Conservation (phyloP, 164 flowering plant genomes). For the Amborella trichopoda region DNA sequence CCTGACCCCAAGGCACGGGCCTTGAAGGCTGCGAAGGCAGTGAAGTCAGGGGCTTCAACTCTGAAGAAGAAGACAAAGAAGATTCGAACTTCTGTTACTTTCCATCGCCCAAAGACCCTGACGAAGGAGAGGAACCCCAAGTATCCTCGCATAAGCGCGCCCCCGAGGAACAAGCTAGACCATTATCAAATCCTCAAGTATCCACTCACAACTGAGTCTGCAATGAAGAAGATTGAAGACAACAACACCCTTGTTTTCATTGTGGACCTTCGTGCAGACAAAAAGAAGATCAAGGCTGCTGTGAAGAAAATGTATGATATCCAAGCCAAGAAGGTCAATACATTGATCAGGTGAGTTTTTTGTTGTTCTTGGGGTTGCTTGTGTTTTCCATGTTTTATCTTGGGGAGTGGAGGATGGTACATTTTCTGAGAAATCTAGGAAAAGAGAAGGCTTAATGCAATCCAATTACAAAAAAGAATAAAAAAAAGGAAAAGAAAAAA, state of each 20-base stretch:
- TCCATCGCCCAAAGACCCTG: constrained; percentile 73
- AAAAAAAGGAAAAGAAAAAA: not conserved
- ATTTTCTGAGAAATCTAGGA: not conserved
- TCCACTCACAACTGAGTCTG: constrained; percentile 9
- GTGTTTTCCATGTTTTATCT: not conserved
- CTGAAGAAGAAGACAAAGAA: constrained; percentile 64
- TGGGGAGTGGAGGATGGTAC: not conserved
- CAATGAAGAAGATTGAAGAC: constrained; percentile 48
- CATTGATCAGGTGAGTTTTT: constrained; percentile 53
- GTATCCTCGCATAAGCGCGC: constrained; percentile 70
- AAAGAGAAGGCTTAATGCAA: not conserved
- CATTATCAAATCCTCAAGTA: constrained; percentile 57
- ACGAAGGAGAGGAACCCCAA: constrained; percentile 59
- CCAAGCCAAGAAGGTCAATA: constrained; percentile 79
- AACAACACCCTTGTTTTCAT: constrained; percentile 80
- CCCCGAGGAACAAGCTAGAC: constrained; percentile 72
- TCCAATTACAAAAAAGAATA: not conserved
- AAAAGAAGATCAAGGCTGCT: constrained; percentile 75
- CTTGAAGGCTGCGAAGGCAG: constrained; percentile 64
- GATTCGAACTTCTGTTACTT: constrained; percentile 59
- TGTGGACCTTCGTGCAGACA: constrained; percentile 75
- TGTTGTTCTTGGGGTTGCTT: not conserved
- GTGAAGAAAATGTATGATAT: constrained; percentile 86
- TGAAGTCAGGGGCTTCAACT: constrained; percentile 40
- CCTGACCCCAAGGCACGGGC: constrained; percentile 64